Conservation (phyloP, 2,329 filamentous ascomycete species). For the Cytospora piceicola region DNA sequence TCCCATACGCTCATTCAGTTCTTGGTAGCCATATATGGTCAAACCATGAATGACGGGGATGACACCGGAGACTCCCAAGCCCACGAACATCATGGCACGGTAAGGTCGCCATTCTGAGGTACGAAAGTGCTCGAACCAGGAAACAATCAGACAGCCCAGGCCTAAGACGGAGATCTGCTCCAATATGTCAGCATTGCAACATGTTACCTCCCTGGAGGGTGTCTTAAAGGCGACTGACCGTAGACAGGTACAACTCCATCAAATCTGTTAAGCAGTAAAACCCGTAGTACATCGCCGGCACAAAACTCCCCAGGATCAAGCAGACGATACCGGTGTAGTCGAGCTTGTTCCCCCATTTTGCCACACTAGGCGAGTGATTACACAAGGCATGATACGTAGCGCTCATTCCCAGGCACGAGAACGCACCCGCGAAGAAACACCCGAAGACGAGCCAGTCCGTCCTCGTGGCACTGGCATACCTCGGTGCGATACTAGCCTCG, state of each 20-base stretch:
- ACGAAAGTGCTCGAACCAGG: conserved; percentile 80
- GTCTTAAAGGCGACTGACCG: conserved; percentile 56
- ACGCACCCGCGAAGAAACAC: conserved; percentile 79
- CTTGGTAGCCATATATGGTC: conserved; percentile 64
- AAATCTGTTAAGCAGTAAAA: conserved; percentile 72
- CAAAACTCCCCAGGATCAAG: conserved; percentile 88
- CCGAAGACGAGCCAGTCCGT: conserved; percentile 73
- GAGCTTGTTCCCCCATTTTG: conserved; percentile 85
- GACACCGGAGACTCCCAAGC: conserved; percentile 81
- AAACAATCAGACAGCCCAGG: conserved; percentile 74
- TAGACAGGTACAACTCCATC: conserved; percentile 72
- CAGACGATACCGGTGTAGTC: conserved; percentile 95
- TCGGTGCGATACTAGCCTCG: conserved; percentile 55
- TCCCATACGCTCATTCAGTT: conserved; percentile 74
- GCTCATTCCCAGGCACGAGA: conserved; percentile 76
- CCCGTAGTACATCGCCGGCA: conserved; percentile 86
- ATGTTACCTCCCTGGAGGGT: background rate
- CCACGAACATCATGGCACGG: conserved; percentile 86
- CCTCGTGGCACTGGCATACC: conserved; percentile 65
- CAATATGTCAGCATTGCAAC: background rate
- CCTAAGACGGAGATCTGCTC: conserved; percentile 76
- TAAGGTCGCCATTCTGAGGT: conserved; percentile 84
- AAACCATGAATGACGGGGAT: conserved; percentile 82
- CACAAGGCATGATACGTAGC: conserved; percentile 82
- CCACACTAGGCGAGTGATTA: conserved; percentile 81